Percentiles rank a stretch among this genome's conserved stretches.
phyloP scores from a whole-genome alignment of 257 asterid genomes.

The Plectranthus barbatus region DNA sequence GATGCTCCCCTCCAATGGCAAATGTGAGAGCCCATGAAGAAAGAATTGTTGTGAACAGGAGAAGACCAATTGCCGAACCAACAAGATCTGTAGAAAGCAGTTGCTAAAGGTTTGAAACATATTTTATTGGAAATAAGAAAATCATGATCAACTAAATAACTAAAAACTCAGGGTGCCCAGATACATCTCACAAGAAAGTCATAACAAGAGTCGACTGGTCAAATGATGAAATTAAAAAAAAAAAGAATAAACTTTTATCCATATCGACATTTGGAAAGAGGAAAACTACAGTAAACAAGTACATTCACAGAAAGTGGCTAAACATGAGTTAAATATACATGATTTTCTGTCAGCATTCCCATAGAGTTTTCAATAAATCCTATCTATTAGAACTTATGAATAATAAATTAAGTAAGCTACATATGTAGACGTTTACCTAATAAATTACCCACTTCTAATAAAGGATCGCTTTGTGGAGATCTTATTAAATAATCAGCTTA shows the following conservation, averaged over 20 bases:
- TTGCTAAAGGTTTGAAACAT: background rate
- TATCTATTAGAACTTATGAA: too few relatives aligned
- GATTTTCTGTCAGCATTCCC: too few relatives aligned
- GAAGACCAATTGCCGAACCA: constrained; percentile 36
- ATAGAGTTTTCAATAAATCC: too few relatives aligned
- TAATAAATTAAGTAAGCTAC: too few relatives aligned
- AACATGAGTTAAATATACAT: too few relatives aligned
- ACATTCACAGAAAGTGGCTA: background rate
- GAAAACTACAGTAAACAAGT: background rate
- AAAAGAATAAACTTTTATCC: background rate
- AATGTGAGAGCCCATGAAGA: constrained; percentile 42
- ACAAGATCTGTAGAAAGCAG: constrained; percentile 27
- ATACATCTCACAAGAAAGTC: background rate
- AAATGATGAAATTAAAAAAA: background rate
- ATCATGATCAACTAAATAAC: background rate
- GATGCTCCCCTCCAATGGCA: constrained; percentile 37
- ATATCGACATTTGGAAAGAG: background rate
- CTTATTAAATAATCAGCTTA: too few relatives aligned
- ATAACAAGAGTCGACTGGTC: background rate
- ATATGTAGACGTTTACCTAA: too few relatives aligned
- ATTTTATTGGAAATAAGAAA: background rate
- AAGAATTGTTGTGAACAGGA: constrained; percentile 26
- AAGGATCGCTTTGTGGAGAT: too few relatives aligned
- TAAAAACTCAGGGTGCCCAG: too few relatives aligned
- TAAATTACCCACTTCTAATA: too few relatives aligned